Percentiles rank a stretch among this genome's conserved stretches.
Evolutionary conservation across 768 basidiomycete species (phyloP).

Genomic region (Mycena latifolia): DNA sequence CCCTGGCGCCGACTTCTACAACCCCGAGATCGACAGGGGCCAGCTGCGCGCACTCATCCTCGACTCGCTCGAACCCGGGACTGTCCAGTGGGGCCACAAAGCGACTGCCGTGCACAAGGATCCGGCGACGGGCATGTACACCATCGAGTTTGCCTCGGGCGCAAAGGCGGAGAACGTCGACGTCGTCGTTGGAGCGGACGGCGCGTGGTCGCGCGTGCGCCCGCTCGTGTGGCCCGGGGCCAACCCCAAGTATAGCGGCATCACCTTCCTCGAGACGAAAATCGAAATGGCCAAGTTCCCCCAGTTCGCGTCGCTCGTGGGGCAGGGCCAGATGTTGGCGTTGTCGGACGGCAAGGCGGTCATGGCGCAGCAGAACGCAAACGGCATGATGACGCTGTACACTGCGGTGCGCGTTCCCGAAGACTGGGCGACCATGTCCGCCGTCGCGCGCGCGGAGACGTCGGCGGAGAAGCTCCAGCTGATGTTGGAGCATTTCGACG

Average conservation of each 20-base stretch:
- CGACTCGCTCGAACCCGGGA: slow-evolving; percentile 36
- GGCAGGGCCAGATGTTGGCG: slow-evolving; percentile 40
- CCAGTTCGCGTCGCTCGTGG: slow-evolving; percentile 34
- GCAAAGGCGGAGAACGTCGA: no score
- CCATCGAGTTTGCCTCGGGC: slow-evolving; percentile 26
- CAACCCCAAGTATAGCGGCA: no score
- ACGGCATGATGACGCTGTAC: slow-evolving; percentile 42
- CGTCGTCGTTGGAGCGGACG: no score
- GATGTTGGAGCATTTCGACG: no score
- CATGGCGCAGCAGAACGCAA: slow-evolving; percentile 48
- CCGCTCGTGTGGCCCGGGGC: no score
- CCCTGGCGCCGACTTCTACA: no score
- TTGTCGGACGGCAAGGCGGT: slow-evolving; percentile 42
- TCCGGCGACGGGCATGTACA: background rate
- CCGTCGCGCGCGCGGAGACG: no score
- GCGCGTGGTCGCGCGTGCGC: no score
- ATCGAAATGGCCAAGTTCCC: slow-evolving; percentile 33
- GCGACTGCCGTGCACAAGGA: slow-evolving; percentile 11
- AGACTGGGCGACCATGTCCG: no score
- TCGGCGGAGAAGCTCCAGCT: no score
- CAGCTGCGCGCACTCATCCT: no score
- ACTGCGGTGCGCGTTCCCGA: slow-evolving; percentile 25
- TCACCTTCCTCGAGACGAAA: slow-evolving; percentile 25
- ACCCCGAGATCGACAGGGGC: no score
- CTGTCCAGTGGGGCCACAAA: slow-evolving; percentile 30